Conservation (phyloP, 495 filamentous ascomycete genomes). For the Pyronema omphalodes region DNA sequence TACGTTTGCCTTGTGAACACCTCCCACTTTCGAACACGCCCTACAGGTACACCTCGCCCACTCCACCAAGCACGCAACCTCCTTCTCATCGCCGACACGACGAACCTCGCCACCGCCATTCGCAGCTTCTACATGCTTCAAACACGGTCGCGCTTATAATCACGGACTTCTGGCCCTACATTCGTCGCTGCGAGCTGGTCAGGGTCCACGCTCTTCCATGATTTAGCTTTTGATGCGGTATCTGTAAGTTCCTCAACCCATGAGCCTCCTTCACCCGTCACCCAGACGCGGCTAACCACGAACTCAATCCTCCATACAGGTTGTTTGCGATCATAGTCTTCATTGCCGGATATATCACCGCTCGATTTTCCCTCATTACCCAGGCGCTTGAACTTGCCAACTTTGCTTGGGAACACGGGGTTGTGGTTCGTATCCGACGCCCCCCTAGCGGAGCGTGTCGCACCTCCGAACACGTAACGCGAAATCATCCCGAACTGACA, state of each 20-base stretch:
- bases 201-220: constrained; percentile 22
- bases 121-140: constrained; percentile 7
- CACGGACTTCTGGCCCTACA: constrained; percentile 13
- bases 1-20: neutral
- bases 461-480: constrained; percentile 2
- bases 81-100: no score
- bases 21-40: no score
- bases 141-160: constrained; percentile 15
- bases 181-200: constrained; percentile 8
- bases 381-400: constrained; percentile 87
- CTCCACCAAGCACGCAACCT: no score
- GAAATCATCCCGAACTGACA: constrained; percentile 27
- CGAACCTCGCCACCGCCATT: neutral
- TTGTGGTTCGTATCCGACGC: constrained; percentile 50
- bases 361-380: constrained; percentile 93
- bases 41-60: no score
- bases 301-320: constrained; percentile 6
- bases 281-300: neutral
- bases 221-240: constrained; percentile 24
- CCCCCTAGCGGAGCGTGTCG: neutral
- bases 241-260: constrained; percentile 13
- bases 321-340: constrained; percentile 40
- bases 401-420: constrained; percentile 96
- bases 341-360: constrained; percentile 96
- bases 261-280: neutral